These are phyloP conservation scores for Fusarium guadeloupense DNA, from an alignment of 2,329 filamentous ascomycete genomes.

Conservation along the genomic window DNA sequence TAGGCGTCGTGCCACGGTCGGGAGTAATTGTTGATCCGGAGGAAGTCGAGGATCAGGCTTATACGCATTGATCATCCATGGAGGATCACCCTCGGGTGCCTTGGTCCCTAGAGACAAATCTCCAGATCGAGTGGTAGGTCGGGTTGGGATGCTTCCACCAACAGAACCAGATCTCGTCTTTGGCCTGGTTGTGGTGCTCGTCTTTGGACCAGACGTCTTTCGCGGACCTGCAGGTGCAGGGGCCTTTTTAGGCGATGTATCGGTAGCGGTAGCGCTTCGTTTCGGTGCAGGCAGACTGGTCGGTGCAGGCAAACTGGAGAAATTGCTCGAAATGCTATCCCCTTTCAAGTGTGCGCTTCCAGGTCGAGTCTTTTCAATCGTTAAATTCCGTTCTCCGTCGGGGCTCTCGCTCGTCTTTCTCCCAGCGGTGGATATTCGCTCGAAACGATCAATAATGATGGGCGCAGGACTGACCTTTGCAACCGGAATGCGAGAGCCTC, in stretches of 20 bases:
- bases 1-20: slow-evolving; percentile 88
- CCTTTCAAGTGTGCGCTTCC: slow-evolving; percentile 72
- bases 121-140: slow-evolving; percentile 71
- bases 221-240: slow-evolving; percentile 46
- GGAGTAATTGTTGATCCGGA: slow-evolving; percentile 93
- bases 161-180: slow-evolving; percentile 69
- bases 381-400: slow-evolving; percentile 66
- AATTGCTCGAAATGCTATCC: slow-evolving; percentile 33
- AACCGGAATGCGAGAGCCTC: slow-evolving; percentile 85
- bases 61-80: slow-evolving; percentile 94
- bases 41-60: slow-evolving; percentile 94
- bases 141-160: slow-evolving; percentile 58
- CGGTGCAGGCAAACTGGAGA: slow-evolving; percentile 12
- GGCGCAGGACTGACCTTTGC: slow-evolving; percentile 82
- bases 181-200: slow-evolving; percentile 57
- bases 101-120: slow-evolving; percentile 62
- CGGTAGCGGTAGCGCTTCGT: slow-evolving; percentile 50
- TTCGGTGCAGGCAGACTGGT: slow-evolving; percentile 46
- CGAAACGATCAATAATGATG: slow-evolving; percentile 75
- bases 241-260: slow-evolving; percentile 65
- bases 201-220: slow-evolving; percentile 59
- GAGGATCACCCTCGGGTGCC: slow-evolving; percentile 90
- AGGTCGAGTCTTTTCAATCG: slow-evolving; percentile 69
- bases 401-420: slow-evolving; percentile 65
- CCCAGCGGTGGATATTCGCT: slow-evolving; percentile 76